Evolutionary conservation across 345 rosid species (phyloP), one percentile per base, ranked within the genome.

Genomic region (Streptanthus diversifolius): DNA sequence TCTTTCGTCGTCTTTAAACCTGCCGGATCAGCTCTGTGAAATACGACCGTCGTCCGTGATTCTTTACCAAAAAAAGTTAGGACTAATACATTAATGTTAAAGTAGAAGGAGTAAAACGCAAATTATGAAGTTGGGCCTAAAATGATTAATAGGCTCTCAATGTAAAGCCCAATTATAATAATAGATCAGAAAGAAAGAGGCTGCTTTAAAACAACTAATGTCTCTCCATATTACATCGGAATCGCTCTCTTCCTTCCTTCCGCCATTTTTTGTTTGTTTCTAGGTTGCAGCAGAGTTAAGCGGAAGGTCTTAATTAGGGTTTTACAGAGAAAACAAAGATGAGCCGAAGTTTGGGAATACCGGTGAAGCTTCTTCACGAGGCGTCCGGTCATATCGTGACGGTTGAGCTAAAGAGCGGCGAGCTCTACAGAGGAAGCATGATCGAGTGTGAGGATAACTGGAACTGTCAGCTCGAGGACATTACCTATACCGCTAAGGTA

Each of bases 371-470:
- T 22, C 83, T 90, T 1, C 96, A 90, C 79, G 96, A 90, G 75
- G 90, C 96, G 7, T 85, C 93, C 0, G 96, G 96, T 10, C 96
- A 88, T 62, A 61, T 90, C 3, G 96, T 90, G 35, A 88, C 96
- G 51, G 93, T 90, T 59, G 96, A 90, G 86, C 84, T 90, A 15
- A 90, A 90, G 82, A 88, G 92, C 71, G 93, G 96, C 13, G 96
- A 90, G 83, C 91, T 86, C 19, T 90, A 90, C 71, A 78, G 96
- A 85, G 96, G 96, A 71, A 83, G 90, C 79, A 88, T 90, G 96
- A 19, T 90, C 12, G 96, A 90, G 85, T 90, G 96, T 67, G 96
- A 90, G 75, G 96, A 90, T 68, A 90, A 90, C 85, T 90, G 96
- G 96, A 90, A 90, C 76, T 88, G 93, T 66, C 96, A 90, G 80